Evolutionary conservation across 371 early-diverging fungal genomes (phyloP).

Genomic region (Amoeboaphelidium protococcarum): DNA sequence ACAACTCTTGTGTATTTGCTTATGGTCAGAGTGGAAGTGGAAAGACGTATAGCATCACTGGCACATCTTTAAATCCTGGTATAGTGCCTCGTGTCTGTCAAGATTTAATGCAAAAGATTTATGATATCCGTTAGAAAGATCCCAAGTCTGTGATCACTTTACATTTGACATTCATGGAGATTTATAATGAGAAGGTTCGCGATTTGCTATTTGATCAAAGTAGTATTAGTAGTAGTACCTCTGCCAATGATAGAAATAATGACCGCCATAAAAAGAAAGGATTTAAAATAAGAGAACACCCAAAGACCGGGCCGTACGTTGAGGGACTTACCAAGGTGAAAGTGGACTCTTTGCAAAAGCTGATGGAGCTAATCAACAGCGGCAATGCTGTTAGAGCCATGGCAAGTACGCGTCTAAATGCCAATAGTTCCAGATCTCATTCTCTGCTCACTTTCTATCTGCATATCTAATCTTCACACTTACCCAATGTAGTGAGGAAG

Average conservation of each 20-base stretch:
- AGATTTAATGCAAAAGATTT: background rate
- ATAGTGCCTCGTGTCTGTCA: background rate
- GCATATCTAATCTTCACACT: conserved; percentile 5
- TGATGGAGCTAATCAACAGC: conserved; percentile 21
- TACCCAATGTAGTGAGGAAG: conserved; percentile 12
- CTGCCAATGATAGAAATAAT: conserved; percentile 99
- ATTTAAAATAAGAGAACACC: conserved; percentile 26
- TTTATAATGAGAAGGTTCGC: conserved; percentile 38
- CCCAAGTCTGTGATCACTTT: background rate
- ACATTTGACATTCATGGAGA: conserved; percentile 29
- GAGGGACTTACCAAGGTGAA: conserved; percentile 18
- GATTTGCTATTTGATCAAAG: conserved; percentile 25
- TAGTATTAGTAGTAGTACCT: too few species aligned
- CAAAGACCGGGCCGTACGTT: conserved; percentile 16
- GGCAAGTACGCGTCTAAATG: conserved; percentile 32
- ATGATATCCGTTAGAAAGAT: too few species aligned
- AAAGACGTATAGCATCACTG: background rate
- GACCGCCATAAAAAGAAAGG: conserved; percentile 96
- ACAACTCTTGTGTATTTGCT: background rate
- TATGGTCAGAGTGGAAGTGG: background rate
- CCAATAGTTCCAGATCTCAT: conserved; percentile 30
- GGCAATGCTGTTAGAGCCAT: conserved; percentile 33
- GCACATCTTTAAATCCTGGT: background rate
- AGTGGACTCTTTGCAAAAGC: conserved; percentile 20
- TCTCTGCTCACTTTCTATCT: conserved; percentile 27